Base-by-base conservation (phyloP, 352 stramenopile species). In the Thraustochytrium sp. region DNA sequence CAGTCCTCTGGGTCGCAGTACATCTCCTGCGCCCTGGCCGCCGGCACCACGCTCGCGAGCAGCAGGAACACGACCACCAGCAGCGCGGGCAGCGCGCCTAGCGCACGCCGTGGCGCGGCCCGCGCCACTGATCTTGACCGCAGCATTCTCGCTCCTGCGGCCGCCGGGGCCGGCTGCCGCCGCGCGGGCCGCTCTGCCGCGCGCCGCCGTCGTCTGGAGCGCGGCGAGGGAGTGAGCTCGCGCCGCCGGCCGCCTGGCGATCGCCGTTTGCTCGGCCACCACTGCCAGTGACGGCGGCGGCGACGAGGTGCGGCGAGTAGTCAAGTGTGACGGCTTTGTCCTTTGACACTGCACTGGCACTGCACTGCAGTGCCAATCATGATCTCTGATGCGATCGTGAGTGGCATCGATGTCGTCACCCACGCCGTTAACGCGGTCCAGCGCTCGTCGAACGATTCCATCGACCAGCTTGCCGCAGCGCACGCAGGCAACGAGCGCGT, bases 1-100 rank as follows among this genome's bases (percentile, higher is more conserved):
- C 68, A 80, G 48, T 80, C 46, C 21, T 80, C 68, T 18, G 68
- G 68, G 37, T 80, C 68, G 51, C 68, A 80, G 68, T 80, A 80
- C 44, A 80, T 80, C 5, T 16, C 42, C 5, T 49, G 5, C 42
- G n/a, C n/a, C n/a, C n/a, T n/a, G n/a, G n/a, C n/a, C n/a, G n/a
- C n/a, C 42, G 16, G 42, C 42, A 49, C 5, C 42, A 49, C 5
- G 42, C 42, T 5, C 42, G 42, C 5, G 42, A 49, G 42, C 42
- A 49, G 42, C 42, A 49, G 16, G 42, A 5, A 16, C 5, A 16
- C 5, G 42, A 49, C 5, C 42, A 5, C 5, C 42, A 49, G 16
- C 5, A 5, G 42, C 42, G 42, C 5, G 42, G 16, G 42, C 42
- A 49, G 42, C 5, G 42, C 42, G 5, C 5, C 42, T 5, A 49